These are phyloP conservation scores for Rhizophagus prolifer DNA, from an alignment of 192 early-diverging fungal species.

Conservation along the genomic window DNA sequence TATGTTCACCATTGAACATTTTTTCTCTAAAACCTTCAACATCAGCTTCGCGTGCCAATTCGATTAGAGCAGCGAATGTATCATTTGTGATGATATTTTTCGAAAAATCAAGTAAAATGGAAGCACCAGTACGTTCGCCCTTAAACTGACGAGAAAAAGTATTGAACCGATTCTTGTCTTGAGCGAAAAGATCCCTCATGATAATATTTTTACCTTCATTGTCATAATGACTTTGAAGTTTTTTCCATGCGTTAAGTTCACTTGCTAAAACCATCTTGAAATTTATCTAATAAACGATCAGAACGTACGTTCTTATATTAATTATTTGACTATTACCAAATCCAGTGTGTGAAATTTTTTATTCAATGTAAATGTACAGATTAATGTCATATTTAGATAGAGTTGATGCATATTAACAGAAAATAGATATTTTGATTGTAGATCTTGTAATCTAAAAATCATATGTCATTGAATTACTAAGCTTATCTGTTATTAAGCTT, in stretches of 20 bases:
- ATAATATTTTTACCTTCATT: constrained; percentile 67
- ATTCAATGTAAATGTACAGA: no score
- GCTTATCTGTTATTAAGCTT: no score
- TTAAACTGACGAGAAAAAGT: constrained; percentile 75
- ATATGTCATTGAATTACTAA: no score
- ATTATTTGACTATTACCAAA: no score
- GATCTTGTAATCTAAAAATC: no score
- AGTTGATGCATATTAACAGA: no score
- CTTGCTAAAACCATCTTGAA: constrained; percentile 68
- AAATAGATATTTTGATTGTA: no score
- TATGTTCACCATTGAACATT: constrained; percentile 95
- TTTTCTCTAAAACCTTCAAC: constrained; percentile 82
- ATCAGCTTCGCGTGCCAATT: constrained; percentile 79
- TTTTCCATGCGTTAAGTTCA: constrained; percentile 80
- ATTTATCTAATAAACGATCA: background rate
- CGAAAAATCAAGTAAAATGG: constrained; percentile 91
- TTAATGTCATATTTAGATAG: no score
- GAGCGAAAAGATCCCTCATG: constrained; percentile 78
- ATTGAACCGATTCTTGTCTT: constrained; percentile 76
- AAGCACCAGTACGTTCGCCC: constrained; percentile 55
- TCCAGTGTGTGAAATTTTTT: no score
- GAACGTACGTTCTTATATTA: no score
- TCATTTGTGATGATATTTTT: constrained; percentile 91
- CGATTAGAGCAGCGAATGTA: constrained; percentile 76
- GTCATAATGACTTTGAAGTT: constrained; percentile 89